Conservation (phyloP, 176 grass and related monocot species). For the Melocanna baccifera region DNA sequence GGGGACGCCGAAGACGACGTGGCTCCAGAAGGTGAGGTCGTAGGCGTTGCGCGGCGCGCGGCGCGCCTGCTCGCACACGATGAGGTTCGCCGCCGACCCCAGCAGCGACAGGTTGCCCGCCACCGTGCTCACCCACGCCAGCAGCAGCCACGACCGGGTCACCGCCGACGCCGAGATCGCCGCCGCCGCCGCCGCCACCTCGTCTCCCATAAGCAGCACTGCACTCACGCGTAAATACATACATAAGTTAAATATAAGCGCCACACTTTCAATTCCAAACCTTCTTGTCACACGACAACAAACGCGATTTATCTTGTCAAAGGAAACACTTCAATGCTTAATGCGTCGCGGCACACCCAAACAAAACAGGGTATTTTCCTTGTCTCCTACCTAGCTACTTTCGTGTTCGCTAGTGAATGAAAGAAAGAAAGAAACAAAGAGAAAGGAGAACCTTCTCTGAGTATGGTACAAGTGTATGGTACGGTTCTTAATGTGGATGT, state of each 20-base stretch:
- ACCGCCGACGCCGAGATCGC: conserved; percentile 56
- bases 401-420: not conserved
- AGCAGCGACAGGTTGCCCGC: conserved; percentile 95
- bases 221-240: not conserved
- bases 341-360: not conserved
- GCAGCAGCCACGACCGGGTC: conserved; percentile 79
- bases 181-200: conserved; percentile 71
- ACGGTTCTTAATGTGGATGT: accelerated
- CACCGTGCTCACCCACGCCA: conserved; percentile 98
- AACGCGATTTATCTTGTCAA: too few relatives aligned
- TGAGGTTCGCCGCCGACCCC: conserved; percentile 97
- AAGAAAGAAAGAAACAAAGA: not conserved
- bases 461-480: too few relatives aligned
- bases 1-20: conserved; percentile 71
- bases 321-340: not conserved
- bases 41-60: conserved; percentile 56
- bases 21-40: conserved; percentile 77
- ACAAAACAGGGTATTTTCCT: not conserved
- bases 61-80: conserved; percentile 94
- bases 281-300: not conserved
- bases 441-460: not conserved
- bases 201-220: conserved; percentile 82
- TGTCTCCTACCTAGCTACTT: not conserved
- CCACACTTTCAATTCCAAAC: not conserved
- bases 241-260: not conserved